Percentiles rank a stretch among this genome's conserved stretches.
Conservation (phyloP, 805 yeast genomes). For the Candida adriatica region DNA sequence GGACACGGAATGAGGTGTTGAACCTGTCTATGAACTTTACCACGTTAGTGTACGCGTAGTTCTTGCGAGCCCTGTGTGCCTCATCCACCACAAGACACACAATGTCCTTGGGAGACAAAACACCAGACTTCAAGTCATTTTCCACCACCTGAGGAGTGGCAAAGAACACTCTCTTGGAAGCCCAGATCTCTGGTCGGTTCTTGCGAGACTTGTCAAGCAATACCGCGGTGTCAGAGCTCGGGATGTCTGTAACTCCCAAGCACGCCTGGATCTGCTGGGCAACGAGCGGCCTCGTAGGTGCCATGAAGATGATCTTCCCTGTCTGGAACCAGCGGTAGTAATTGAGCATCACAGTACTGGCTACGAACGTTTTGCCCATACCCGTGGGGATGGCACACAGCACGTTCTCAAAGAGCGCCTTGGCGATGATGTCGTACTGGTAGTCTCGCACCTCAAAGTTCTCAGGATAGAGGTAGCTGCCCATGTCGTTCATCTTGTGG, state of each 20-base stretch:
- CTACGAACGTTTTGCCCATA: constrained; percentile 93
- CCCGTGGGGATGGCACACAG: constrained; percentile 96
- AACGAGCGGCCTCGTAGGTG: constrained; percentile 94
- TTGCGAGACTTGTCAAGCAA: constrained; percentile 51
- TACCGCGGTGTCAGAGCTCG: constrained; percentile 71
- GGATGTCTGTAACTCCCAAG: constrained; percentile 77
- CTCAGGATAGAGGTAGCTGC: constrained; percentile 71
- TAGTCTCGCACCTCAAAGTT: constrained; percentile 82
- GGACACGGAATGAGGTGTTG: constrained; percentile 59
- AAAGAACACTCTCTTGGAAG: constrained; percentile 69
- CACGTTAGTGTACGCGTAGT: constrained; percentile 84
- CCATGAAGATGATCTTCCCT: constrained; percentile 85
- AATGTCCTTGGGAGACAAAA: constrained; percentile 66
- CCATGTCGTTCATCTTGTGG: constrained; percentile 40
- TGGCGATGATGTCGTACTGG: constrained; percentile 72
- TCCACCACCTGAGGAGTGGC: constrained; percentile 96
- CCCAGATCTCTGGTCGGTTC: constrained; percentile 77
- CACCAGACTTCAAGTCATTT: constrained; percentile 74
- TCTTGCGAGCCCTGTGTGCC: constrained; percentile 91
- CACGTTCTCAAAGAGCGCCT: constrained; percentile 65
- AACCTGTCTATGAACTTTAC: constrained; percentile 57
- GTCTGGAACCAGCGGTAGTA: constrained; percentile 77
- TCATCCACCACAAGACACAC: constrained; percentile 85
- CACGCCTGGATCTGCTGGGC: constrained; percentile 96
- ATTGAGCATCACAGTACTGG: constrained; percentile 89